Evolutionary conservation across 2,329 filamentous ascomycete genomes (phyloP).

Genomic region (Pyricularia sp.): DNA sequence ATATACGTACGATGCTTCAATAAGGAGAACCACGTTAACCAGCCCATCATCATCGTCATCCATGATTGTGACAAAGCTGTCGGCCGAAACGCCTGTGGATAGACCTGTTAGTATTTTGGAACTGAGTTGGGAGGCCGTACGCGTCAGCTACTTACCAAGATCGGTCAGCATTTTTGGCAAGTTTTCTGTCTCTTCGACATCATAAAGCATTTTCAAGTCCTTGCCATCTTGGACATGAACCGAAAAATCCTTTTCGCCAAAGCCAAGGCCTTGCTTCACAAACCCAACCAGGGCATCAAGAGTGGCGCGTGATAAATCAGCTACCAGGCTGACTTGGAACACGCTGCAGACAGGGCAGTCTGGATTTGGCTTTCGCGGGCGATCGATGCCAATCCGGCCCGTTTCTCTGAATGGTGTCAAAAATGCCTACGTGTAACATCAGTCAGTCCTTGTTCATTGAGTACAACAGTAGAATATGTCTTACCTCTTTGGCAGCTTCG

Average conservation of each 20-base stretch:
- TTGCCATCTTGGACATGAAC: conserved; percentile 61
- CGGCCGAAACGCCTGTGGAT: conserved; percentile 51
- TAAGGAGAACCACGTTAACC: conserved; percentile 69
- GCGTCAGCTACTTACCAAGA: conserved; percentile 42
- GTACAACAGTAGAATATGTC: background rate
- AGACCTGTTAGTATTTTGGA: background rate
- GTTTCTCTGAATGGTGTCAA: conserved; percentile 58
- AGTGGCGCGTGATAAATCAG: conserved; percentile 64
- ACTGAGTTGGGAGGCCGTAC: background rate
- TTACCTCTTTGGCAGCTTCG: conserved; percentile 63
- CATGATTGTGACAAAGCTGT: conserved; percentile 73
- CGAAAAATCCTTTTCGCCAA: conserved; percentile 68
- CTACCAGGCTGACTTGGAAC: conserved; percentile 55
- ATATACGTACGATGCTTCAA: conserved; percentile 49
- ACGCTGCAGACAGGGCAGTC: conserved; percentile 78
- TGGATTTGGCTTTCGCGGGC: conserved; percentile 58
- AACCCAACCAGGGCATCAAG: conserved; percentile 71
- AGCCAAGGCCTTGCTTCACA: conserved; percentile 61
- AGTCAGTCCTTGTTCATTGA: conserved; percentile 6
- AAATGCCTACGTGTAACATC: conserved; percentile 49
- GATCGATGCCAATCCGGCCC: conserved; percentile 49
- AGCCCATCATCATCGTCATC: conserved; percentile 68
- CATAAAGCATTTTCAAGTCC: conserved; percentile 55
- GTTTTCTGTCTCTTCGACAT: conserved; percentile 82
- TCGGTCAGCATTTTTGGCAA: conserved; percentile 70